Base-by-base conservation (phyloP, 1,284 basidiomycete genomes). In the Boletus sp. region DNA sequence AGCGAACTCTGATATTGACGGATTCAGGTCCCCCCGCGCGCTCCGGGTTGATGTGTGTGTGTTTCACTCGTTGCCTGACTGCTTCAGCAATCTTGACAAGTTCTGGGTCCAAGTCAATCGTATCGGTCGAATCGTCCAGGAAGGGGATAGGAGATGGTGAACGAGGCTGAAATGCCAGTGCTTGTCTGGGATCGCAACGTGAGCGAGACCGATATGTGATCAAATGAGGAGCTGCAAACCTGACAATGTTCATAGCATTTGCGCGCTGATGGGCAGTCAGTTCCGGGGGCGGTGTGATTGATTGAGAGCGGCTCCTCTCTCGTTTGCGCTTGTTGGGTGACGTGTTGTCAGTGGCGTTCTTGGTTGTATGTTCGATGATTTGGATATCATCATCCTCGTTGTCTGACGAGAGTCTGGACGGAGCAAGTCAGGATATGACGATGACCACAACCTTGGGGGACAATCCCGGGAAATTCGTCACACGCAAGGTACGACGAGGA, bases 251-350 rank as follows among this genome's bases (percentile, higher is more conserved):
- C 30, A 73, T 75, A 8, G 82, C 78, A 46, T 72, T 71, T 56
- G 76, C 71, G 1, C 81, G 67, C 41, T 78, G 74, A 26, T 77
- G 66, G 10, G 66, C 58, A 1, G 80, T 67, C 13, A 88, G 60
- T 19, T 70, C 70, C 1, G 86, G 86, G 3, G 87, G 86, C 8
- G 86, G 86, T 2, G 86, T 89, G 32, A 88, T 74, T 3, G 86
- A 88, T 26, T 69, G 67, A 16, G 85, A 88, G 29, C 80, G 80
- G 61, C 78, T 82, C 27, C 79, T 73, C 16, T 53, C 69, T 50
- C 70, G 75, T 66, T 72, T 76, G 45, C 68, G 69, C 50, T 74
- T 75, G 45, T 41, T 60, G 32, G 42, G 56, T 6, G 55, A 53
- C 8, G 34, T 12, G 17, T 55, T 49, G 19, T 44, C 46, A 19